Conservation (phyloP, 345 rosid species). For the Eucalyptus pauciflora region DNA sequence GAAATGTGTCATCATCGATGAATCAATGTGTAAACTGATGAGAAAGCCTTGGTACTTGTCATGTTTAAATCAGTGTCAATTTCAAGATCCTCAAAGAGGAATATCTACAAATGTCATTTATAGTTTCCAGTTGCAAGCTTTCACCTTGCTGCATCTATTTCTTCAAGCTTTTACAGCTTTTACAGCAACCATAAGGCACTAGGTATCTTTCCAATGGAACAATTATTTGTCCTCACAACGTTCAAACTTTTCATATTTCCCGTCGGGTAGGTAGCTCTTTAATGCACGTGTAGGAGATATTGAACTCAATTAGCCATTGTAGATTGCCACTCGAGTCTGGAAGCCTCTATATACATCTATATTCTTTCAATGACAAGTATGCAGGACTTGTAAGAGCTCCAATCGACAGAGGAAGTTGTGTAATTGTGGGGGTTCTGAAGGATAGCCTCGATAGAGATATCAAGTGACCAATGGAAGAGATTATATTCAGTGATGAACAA, state of each 20-base stretch:
- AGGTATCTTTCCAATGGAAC: not conserved
- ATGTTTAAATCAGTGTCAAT: not conserved
- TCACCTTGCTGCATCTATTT: not conserved
- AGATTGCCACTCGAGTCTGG: no score
- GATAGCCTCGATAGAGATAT: no score
- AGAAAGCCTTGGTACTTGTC: not conserved
- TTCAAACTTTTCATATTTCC: not conserved
- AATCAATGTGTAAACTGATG: not conserved
- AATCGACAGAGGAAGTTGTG: no score
- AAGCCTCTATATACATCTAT: no score
- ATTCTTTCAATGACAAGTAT: no score
- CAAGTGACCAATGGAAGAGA: no score
- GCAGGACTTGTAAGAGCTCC: no score
- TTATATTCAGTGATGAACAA: no score
- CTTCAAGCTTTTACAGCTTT: not conserved
- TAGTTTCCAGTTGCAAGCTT: not conserved
- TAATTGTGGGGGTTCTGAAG: no score
- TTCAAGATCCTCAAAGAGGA: not conserved
- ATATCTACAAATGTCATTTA: not conserved
- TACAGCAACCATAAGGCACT: not conserved
- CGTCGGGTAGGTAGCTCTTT: rapidly evolving
- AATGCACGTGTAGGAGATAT: no score
- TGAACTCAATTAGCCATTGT: no score
- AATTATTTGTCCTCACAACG: not conserved
- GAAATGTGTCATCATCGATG: not conserved